Percentiles rank a stretch among this genome's conserved stretches.
Evolutionary conservation across 2,329 filamentous ascomycete genomes (phyloP).

Genomic region (Monilinia polystroma): DNA sequence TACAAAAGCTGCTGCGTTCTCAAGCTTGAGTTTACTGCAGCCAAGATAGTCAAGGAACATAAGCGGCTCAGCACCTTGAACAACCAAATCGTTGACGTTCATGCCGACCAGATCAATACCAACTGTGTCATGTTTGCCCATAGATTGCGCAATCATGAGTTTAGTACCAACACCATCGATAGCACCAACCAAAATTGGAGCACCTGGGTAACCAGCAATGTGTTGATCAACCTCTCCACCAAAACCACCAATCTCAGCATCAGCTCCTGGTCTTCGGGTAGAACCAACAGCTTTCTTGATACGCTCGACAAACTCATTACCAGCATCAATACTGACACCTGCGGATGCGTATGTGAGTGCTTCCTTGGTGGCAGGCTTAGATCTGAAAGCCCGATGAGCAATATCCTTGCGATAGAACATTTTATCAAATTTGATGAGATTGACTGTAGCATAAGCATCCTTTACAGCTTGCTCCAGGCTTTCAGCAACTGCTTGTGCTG

Average conservation of each 20-base stretch:
- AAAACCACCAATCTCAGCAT: constrained; percentile 83
- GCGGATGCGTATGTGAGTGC: constrained; percentile 87
- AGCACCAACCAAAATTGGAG: constrained; percentile 84
- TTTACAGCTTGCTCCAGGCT: constrained; percentile 80
- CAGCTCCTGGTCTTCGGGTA: constrained; percentile 80
- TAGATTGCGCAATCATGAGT: constrained; percentile 89
- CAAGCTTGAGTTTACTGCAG: constrained; percentile 80
- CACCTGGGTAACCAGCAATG: constrained; percentile 68
- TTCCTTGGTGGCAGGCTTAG: constrained; percentile 42
- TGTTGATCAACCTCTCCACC: constrained; percentile 82
- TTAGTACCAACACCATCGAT: constrained; percentile 98
- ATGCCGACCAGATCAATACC: constrained; percentile 84
- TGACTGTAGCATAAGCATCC: constrained; percentile 82
- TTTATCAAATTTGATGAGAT: constrained; percentile 66
- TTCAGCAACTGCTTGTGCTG: constrained; percentile 75
- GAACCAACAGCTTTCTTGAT: constrained; percentile 90
- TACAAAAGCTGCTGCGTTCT: constrained; percentile 80
- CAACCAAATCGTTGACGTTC: constrained; percentile 95
- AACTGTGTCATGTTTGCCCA: constrained; percentile 89
- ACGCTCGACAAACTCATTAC: constrained; percentile 85
- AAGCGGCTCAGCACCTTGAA: constrained; percentile 90
- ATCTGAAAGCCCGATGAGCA: constrained; percentile 69
- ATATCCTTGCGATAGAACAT: constrained; percentile 78
- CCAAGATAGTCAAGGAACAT: constrained; percentile 99
- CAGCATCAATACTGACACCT: constrained; percentile 90